These are phyloP conservation scores for Epichloe brachyelytri DNA, from an alignment of 2,329 filamentous ascomycete genomes.

Conservation along the genomic window DNA sequence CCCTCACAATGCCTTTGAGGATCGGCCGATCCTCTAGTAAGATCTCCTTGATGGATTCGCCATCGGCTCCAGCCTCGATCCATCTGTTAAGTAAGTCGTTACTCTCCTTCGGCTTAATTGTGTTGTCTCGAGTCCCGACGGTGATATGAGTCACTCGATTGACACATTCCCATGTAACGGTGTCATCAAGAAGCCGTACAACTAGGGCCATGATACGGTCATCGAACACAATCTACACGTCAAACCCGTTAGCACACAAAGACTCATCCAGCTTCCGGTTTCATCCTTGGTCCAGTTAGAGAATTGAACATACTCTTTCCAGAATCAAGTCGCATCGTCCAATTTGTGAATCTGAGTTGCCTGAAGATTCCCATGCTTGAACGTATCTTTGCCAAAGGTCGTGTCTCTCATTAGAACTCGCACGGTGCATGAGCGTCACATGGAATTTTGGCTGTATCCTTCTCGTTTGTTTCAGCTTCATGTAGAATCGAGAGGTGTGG, in stretches of 20 bases:
- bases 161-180: slow-evolving; percentile 49
- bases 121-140: slow-evolving; percentile 61
- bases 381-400: slow-evolving; percentile 66
- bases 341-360: slow-evolving; percentile 25
- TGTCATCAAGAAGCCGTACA: slow-evolving; percentile 53
- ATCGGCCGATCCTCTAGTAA: slow-evolving; percentile 35
- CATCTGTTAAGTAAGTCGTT: slow-evolving; percentile 71
- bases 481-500: slow-evolving; percentile 47
- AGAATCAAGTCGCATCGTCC: slow-evolving; percentile 52
- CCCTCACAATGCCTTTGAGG: slow-evolving; percentile 35
- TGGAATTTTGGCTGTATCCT: slow-evolving; percentile 82
- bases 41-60: slow-evolving; percentile 31
- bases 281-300: background rate
- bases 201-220: slow-evolving; percentile 83
- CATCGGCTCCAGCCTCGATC: slow-evolving; percentile 43
- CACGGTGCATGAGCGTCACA: slow-evolving; percentile 83
- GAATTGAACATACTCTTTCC: slow-evolving; percentile 35
- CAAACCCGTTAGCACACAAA: background rate
- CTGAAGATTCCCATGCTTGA: slow-evolving; percentile 37
- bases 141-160: slow-evolving; percentile 83
- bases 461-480: slow-evolving; percentile 55
- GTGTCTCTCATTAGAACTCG: slow-evolving; percentile 43
- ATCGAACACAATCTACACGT: slow-evolving; percentile 59
- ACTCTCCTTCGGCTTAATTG: slow-evolving; percentile 86
- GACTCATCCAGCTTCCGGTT: background rate